Conservation (phyloP, 805 yeast genomes). For the Cephaloascus albidus region DNA sequence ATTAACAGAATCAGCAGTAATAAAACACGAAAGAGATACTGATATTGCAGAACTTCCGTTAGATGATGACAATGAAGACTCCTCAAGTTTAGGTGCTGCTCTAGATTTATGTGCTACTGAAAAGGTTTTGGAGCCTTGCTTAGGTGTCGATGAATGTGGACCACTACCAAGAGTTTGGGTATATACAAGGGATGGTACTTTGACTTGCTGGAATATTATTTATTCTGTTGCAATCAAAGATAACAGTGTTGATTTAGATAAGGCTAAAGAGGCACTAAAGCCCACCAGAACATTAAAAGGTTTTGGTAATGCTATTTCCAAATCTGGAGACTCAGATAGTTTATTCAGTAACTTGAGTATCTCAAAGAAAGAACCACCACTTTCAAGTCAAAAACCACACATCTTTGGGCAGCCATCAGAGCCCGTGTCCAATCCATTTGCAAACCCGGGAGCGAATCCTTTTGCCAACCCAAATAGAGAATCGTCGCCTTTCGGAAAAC, state of each 20-base stretch:
- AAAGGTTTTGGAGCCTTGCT: slow-evolving; percentile 41
- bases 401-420: too few relatives aligned
- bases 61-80: slow-evolving; percentile 57
- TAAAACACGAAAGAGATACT: slow-evolving; percentile 55
- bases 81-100: slow-evolving; percentile 62
- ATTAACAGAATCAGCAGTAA: slow-evolving; percentile 21
- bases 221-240: slow-evolving; percentile 41
- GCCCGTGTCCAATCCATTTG: too few relatives aligned
- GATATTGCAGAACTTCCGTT: slow-evolving; percentile 70
- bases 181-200: slow-evolving; percentile 52
- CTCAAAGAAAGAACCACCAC: too few relatives aligned
- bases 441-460: too few relatives aligned
- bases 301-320: too few relatives aligned
- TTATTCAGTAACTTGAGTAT: too few relatives aligned
- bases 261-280: slow-evolving; percentile 1
- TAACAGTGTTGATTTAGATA: slow-evolving; percentile 14
- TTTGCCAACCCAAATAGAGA: too few relatives aligned
- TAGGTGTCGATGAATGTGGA: slow-evolving; percentile 44
- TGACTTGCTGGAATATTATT: slow-evolving; percentile 59
- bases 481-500: too few relatives aligned
- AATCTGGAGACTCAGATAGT: too few relatives aligned
- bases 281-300: too few relatives aligned
- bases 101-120: slow-evolving; percentile 44
- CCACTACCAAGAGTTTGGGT: slow-evolving; percentile 62
- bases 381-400: too few relatives aligned